phyloP scores from a whole-genome alignment of 129 eudicot genomes.

The Sambucus nigra region DNA sequence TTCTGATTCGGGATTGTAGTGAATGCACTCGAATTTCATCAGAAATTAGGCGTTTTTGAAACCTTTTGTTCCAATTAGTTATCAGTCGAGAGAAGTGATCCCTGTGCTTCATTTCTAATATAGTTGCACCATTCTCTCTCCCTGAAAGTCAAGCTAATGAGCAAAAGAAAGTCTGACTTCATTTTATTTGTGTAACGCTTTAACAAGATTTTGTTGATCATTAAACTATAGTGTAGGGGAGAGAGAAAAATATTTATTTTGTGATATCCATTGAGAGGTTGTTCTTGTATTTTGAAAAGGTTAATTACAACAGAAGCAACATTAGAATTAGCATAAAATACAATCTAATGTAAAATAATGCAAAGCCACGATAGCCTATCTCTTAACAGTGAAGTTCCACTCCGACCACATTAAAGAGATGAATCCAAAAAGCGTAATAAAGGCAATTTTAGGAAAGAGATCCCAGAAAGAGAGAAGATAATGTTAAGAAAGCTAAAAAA shows the following conservation, averaged over 20 bases:
- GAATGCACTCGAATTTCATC: slow-evolving; percentile 56
- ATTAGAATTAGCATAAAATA: no score
- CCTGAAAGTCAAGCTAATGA: slow-evolving; percentile 35
- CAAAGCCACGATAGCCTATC: neutral
- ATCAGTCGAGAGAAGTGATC: slow-evolving; percentile 32
- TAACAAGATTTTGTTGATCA: no score
- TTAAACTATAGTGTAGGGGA: no score
- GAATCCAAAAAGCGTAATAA: slow-evolving; percentile 5
- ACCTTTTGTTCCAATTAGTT: slow-evolving; percentile 36
- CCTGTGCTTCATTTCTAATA: slow-evolving; percentile 61
- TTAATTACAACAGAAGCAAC: no score
- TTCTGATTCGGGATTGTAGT: slow-evolving; percentile 53
- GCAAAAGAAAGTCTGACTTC: neutral
- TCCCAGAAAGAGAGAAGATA: neutral
- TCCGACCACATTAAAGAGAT: neutral
- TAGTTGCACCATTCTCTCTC: slow-evolving; percentile 49
- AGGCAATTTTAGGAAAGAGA: neutral
- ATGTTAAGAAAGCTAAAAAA: neutral
- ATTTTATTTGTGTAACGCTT: no score
- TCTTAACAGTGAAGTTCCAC: neutral
- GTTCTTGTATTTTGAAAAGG: no score
- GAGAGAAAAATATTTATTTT: no score
- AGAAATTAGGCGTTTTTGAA: slow-evolving; percentile 31
- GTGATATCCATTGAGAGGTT: no score
- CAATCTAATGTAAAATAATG: neutral